Evolutionary conservation across 495 filamentous ascomycete species (phyloP).

Genomic region (Penicillium herquei): DNA sequence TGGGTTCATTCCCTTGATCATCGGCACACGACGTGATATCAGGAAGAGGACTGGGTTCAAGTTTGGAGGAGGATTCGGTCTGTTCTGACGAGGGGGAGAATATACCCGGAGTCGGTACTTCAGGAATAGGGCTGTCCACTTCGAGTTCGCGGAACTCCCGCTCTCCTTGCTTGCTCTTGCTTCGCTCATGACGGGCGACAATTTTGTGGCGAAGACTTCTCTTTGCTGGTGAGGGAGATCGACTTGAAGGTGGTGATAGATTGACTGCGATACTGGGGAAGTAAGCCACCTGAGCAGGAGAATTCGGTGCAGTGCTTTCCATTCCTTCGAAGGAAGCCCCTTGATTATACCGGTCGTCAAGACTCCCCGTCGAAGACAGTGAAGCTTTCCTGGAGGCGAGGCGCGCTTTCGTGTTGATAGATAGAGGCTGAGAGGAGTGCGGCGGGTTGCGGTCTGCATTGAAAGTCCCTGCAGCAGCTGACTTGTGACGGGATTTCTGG

Average conservation of each 20-base stretch:
- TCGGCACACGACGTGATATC: conserved; percentile 29
- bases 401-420: conserved; percentile 7
- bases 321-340: conserved; percentile 48
- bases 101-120: conserved; percentile 18
- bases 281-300: conserved; percentile 40
- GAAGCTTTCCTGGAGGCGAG: conserved; percentile 25
- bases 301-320: conserved; percentile 48
- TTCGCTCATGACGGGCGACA: conserved; percentile 42
- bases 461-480: neutral
- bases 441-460: conserved; percentile 4
- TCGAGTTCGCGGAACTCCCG: conserved; percentile 24
- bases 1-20: conserved; percentile 18
- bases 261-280: conserved; percentile 59
- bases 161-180: conserved; percentile 37
- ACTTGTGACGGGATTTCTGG: conserved; percentile 14
- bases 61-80: conserved; percentile 13
- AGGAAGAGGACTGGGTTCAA: conserved; percentile 35
- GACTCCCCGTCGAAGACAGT: conserved; percentile 37
- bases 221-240: conserved; percentile 50
- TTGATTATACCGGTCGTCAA: conserved; percentile 33
- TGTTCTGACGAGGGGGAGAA: conserved; percentile 11
- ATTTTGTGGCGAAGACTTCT: conserved; percentile 46
- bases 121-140: conserved; percentile 21
- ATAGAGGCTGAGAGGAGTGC: neutral
- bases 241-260: conserved; percentile 52